A percentile compares a stretch with the other conserved stretches of the same genome.
Conservation (phyloP, 495 filamentous ascomycete species). For the Penicillium samsonianum region DNA sequence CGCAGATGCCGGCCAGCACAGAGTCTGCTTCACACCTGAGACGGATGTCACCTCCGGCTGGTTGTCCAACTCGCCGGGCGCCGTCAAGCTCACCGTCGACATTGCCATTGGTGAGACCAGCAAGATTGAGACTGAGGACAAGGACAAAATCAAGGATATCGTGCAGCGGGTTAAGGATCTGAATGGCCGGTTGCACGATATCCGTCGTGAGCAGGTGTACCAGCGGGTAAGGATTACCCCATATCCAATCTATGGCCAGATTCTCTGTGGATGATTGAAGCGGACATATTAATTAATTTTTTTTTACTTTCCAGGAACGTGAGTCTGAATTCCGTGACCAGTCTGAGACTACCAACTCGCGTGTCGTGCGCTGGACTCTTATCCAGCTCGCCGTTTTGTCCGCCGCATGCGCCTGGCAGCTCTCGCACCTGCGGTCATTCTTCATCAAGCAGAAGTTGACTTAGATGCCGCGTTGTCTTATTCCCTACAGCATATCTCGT, state of each 20-base stretch:
- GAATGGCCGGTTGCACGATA: constrained; percentile 84
- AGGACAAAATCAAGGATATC: constrained; percentile 90
- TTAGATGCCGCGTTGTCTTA: constrained; percentile 27
- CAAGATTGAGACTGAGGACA: constrained; percentile 91
- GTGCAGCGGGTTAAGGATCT: constrained; percentile 87
- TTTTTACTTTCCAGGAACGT: constrained; percentile 66
- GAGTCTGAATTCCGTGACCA: constrained; percentile 98
- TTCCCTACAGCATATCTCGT: constrained; percentile 10
- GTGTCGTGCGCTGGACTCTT: constrained; percentile 91
- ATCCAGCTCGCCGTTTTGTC: constrained; percentile 88
- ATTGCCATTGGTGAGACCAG: constrained; percentile 94
- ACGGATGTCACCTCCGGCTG: constrained; percentile 64
- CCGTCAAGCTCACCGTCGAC: constrained; percentile 82
- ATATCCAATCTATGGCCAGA: constrained; percentile 1
- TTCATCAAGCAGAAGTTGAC: constrained; percentile 99
- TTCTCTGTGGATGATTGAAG: not conserved
- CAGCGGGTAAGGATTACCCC: constrained; percentile 71
- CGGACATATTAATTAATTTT: not conserved
- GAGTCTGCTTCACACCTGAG: constrained; percentile 86
- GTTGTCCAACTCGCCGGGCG: constrained; percentile 69
- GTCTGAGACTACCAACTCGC: constrained; percentile 87
- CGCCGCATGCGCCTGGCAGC: constrained; percentile 93
- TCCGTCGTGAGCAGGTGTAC: constrained; percentile 91
- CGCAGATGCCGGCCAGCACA: constrained; percentile 90
- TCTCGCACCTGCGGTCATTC: constrained; percentile 91